Conservation (phyloP, 495 filamentous ascomycete genomes). For the Cercophora samala region DNA sequence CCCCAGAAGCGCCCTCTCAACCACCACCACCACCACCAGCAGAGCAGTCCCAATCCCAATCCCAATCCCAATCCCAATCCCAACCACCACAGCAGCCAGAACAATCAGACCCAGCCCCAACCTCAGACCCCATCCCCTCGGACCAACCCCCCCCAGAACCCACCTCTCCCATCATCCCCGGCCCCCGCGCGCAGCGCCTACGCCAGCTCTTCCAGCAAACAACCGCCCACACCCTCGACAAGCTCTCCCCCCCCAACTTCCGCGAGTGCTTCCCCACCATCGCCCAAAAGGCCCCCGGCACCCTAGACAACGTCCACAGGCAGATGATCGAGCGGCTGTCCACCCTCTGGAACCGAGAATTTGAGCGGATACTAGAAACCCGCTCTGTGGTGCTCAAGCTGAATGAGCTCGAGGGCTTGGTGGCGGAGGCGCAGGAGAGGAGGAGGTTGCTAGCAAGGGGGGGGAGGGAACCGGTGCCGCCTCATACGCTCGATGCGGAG, state of each 20-base stretch:
- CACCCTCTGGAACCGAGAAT: constrained; percentile 62
- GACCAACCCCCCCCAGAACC: constrained; percentile 1
- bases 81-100: constrained; percentile 13
- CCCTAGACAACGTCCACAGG: constrained; percentile 63
- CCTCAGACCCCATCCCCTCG: background rate
- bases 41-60: background rate
- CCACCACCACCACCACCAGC: background rate
- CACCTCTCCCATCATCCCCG: constrained; percentile 48
- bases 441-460: constrained; percentile 41
- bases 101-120: constrained; percentile 14
- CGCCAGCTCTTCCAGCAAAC: constrained; percentile 66
- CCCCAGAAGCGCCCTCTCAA: background rate
- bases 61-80: constrained; percentile 15
- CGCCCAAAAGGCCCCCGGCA: constrained; percentile 63
- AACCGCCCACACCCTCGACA: constrained; percentile 65
- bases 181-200: constrained; percentile 70
- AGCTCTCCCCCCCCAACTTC: constrained; percentile 75
- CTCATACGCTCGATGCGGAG: constrained; percentile 70
- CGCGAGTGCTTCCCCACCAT: constrained; percentile 84
- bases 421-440: constrained; percentile 62
- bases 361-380: constrained; percentile 69
- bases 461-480: constrained; percentile 33
- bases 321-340: constrained; percentile 67
- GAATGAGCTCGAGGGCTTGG: constrained; percentile 77
- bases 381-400: constrained; percentile 68